phyloP scores from a whole-genome alignment of 768 basidiomycete genomes.

The Podaxis sp. region DNA sequence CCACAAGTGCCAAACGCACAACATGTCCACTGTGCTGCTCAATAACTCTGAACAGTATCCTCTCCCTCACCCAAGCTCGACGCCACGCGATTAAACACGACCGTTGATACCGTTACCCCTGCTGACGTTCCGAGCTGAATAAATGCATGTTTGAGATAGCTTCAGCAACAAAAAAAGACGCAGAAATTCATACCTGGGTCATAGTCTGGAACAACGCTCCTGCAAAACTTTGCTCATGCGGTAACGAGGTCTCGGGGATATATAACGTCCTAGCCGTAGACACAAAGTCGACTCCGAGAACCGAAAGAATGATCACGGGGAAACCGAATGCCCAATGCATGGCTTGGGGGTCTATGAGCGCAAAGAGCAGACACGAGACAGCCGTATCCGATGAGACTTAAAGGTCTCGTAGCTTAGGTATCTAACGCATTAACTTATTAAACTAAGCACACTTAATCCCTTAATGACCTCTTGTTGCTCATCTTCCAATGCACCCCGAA shows the following conservation, averaged over 20 bases:
- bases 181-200: slow-evolving; percentile 50
- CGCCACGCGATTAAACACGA: slow-evolving; percentile 60
- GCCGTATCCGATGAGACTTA: slow-evolving; percentile 49
- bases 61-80: slow-evolving; percentile 25
- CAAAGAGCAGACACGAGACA: slow-evolving; percentile 61
- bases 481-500: no score
- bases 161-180: background rate
- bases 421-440: no score
- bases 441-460: no score
- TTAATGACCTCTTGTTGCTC: no score
- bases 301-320: slow-evolving; percentile 59
- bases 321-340: slow-evolving; percentile 79
- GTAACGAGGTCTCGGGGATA: slow-evolving; percentile 61
- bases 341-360: slow-evolving; percentile 53
- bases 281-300: slow-evolving; percentile 78
- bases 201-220: slow-evolving; percentile 80
- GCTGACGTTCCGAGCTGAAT: slow-evolving; percentile 63
- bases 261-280: slow-evolving; percentile 73
- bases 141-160: background rate
- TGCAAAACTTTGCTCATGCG: slow-evolving; percentile 73
- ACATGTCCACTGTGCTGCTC: slow-evolving; percentile 61
- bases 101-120: slow-evolving; percentile 72
- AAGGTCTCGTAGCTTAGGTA: no score
- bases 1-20: slow-evolving; percentile 63
- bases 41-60: slow-evolving; percentile 48